A percentile compares a stretch with the other conserved stretches of the same genome.
phyloP scores from a whole-genome alignment of 2,329 filamentous ascomycete genomes.

The Arthrocladium fulminans region DNA sequence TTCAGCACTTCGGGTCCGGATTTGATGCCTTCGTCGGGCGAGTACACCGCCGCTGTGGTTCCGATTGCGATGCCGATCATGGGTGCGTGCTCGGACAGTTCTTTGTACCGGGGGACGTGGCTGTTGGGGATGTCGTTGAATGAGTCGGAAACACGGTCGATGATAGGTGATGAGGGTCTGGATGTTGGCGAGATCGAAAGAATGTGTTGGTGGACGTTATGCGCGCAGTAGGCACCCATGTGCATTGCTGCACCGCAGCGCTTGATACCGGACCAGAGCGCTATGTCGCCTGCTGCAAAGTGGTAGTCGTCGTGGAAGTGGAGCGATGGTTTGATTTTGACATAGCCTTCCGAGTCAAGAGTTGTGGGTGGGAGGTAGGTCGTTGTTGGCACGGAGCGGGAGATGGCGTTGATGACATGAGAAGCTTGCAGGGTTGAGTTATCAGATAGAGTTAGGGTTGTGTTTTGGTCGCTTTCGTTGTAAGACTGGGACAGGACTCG shows the following conservation, averaged over 20 bases:
- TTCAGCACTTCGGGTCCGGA: conserved; percentile 55
- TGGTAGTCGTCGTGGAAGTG: conserved; percentile 49
- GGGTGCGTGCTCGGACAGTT: conserved; percentile 48
- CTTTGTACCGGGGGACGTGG: conserved; percentile 39
- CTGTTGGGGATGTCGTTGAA: conserved; percentile 26
- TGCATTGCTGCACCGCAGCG: conserved; percentile 68
- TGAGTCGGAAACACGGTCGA: background rate
- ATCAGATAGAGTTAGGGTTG: conserved; percentile 48
- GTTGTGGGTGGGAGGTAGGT: conserved; percentile 51
- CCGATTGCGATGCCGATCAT: conserved; percentile 66
- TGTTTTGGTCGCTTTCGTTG: conserved; percentile 27
- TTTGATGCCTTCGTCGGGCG: conserved; percentile 47
- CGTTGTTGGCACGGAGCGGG: conserved; percentile 53
- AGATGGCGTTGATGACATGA: conserved; percentile 61
- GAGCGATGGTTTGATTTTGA: conserved; percentile 54
- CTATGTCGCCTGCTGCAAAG: conserved; percentile 62
- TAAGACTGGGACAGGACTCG: conserved; percentile 38
- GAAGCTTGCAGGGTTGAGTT: conserved; percentile 53
- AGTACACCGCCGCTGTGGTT: conserved; percentile 58
- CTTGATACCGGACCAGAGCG: conserved; percentile 68
- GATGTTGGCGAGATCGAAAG: conserved; percentile 25
- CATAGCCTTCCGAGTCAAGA: conserved; percentile 56
- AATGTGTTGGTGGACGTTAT: conserved; percentile 60
- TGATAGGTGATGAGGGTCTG: conserved; percentile 8
- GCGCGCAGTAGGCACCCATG: conserved; percentile 57